phyloP scores from a whole-genome alignment of 1,139 yeast genomes.

The Saccharomyces hybrid region DNA sequence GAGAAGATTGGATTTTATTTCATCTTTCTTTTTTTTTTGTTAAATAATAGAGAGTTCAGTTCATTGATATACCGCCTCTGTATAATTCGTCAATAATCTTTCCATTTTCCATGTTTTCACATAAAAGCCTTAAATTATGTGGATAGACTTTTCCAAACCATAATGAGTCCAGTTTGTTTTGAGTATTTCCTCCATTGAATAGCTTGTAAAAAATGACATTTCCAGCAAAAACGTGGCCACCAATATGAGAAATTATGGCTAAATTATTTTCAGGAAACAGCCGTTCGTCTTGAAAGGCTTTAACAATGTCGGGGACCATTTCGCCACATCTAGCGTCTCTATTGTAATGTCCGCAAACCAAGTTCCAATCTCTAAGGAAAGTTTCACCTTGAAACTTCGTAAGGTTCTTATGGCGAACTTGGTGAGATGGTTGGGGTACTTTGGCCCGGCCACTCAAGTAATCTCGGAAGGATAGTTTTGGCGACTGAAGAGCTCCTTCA shows the following conservation, averaged over 20 bases:
- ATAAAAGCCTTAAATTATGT: conserved; percentile 9
- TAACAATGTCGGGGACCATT: conserved; percentile 15
- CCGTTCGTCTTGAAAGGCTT: conserved; percentile 5
- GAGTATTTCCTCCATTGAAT: conserved; percentile 1
- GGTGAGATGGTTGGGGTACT: conserved; percentile 2
- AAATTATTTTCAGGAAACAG: conserved; percentile 7
- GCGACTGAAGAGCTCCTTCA: conserved; percentile 10
- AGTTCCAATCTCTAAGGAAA: conserved; percentile 10
- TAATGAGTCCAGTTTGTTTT: conserved; percentile 13
- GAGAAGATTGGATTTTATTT: not conserved
- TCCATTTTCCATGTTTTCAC: conserved; percentile 9
- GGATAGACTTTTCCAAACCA: conserved; percentile 26
- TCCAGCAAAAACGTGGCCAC: conserved; percentile 29
- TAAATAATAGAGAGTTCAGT: not conserved
- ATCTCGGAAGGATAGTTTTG: conserved; percentile 11
- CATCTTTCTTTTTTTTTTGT: not conserved
- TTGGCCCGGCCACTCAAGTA: conserved; percentile 15
- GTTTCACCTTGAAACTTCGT: conserved; percentile 7
- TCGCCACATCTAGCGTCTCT: conserved; percentile 25
- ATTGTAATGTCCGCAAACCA: conserved; percentile 25
- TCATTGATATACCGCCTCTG: conserved; percentile 18
- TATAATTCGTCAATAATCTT: conserved; percentile 15
- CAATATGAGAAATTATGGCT: conserved; percentile 25
- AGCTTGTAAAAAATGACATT: conserved; percentile 19
- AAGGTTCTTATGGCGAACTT: not conserved